These are phyloP conservation scores for Naganishia liquefaciens DNA, from an alignment of 1,284 basidiomycete species.

Conservation along the genomic window DNA sequence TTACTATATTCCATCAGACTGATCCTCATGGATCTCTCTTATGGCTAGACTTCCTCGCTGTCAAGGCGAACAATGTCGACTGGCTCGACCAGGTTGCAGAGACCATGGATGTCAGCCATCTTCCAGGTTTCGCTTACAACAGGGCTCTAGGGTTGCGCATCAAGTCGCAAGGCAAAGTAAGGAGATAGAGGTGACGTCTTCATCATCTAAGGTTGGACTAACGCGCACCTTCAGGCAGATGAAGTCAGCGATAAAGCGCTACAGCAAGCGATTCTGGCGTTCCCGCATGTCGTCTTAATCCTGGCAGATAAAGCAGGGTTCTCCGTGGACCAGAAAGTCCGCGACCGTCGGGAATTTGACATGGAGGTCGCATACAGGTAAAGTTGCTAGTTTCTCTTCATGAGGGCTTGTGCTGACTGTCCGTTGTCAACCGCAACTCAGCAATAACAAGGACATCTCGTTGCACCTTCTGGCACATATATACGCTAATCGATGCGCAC, in stretches of 20 bases:
- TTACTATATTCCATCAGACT: constrained; percentile 41
- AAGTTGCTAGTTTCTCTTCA: constrained; percentile 37
- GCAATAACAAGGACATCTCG: constrained; percentile 54
- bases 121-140: constrained; percentile 81
- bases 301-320: constrained; percentile 81
- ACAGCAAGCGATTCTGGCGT: constrained; percentile 68
- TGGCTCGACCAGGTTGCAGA: constrained; percentile 64
- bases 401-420: constrained; percentile 41
- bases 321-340: constrained; percentile 62
- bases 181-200: constrained; percentile 35
- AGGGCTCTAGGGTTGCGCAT: constrained; percentile 69
- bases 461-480: constrained; percentile 73
- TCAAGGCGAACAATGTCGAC: constrained; percentile 72
- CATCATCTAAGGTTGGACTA: not conserved
- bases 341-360: constrained; percentile 65
- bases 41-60: constrained; percentile 79
- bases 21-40: constrained; percentile 82
- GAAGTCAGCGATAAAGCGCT: constrained; percentile 67
- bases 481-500: constrained; percentile 72
- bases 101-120: constrained; percentile 55
- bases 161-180: constrained; percentile 61
- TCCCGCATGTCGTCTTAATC: constrained; percentile 75
- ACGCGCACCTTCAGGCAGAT: constrained; percentile 54
- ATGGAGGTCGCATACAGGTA: constrained; percentile 69
- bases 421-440: constrained; percentile 34